Base-by-base conservation (phyloP, 2,329 filamentous ascomycete species). In the Phialophora verrucosa region DNA sequence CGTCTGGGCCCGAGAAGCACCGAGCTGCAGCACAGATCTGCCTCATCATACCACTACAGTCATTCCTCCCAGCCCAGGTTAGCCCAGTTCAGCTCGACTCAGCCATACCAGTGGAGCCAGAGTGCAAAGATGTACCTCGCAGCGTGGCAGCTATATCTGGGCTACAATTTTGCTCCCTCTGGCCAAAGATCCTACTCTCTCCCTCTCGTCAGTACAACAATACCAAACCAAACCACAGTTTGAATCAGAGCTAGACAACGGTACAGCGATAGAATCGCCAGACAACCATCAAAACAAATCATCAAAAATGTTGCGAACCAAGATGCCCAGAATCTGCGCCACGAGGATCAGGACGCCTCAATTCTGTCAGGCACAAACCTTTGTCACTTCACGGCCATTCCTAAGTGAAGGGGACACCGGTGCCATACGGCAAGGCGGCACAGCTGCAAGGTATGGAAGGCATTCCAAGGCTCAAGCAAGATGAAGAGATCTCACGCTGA, bases 291-390 rank as follows among this genome's bases (percentile, higher is more conserved):
- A 51, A 25, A 51, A 23, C 59, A 51, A 31, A n/a, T 23, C 56
- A 49, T 35, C 50, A 50, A 66, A 64, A 54, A 70, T 70, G 68
- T 63, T 70, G 42, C 63, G 68, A 66, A 70, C 68, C 35, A 60
- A 55, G 42, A 70, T 70, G n/a, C 60, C 60, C n/a, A 66, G 63
- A 55, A 54, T 56, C 56, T 68, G 63, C 51, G 63, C 57, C 55
- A 68, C 53, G 57, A 68, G 68, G 29, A 70, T 70, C 63, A 27
- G 35, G 49, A 70, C 68, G n/a, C 68, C 68, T 29, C 65, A 66
- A n/a, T 70, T 70, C 42, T 70, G 68, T 49, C 68, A 70, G 50
- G 68, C 68, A 49, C 68, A 70, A 58, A 66, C 60, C 31, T 70
- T 66, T 32, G 61, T 54, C 12, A 70, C 65, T 14, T 32, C 59